These are phyloP conservation scores for Fusarium sp. DNA, from an alignment of 2,329 filamentous ascomycete species.

Conservation along the genomic window DNA sequence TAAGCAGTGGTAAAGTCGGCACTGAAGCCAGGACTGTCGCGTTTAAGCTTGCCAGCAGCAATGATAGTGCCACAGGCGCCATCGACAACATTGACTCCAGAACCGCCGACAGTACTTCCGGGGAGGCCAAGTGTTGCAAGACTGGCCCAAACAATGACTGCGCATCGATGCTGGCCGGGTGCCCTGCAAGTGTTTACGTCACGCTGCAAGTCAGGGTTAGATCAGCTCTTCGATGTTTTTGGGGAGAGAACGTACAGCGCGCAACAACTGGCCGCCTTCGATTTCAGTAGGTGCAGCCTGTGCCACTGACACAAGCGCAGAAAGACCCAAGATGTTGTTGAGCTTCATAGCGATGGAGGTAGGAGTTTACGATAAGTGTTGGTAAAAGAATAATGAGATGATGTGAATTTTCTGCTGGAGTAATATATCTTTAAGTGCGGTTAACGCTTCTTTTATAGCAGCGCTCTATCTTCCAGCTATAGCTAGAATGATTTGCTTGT, in stretches of 20 bases:
- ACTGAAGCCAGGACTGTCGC: background rate
- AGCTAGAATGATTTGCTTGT: accelerated
- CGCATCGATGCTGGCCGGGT: background rate
- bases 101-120: background rate
- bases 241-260: background rate
- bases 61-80: background rate
- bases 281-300: background rate
- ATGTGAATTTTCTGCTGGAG: background rate
- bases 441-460: background rate
- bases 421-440: background rate
- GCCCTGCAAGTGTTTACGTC: background rate
- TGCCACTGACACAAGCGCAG: background rate
- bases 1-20: background rate
- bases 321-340: background rate
- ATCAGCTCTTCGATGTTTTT: background rate
- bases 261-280: background rate
- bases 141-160: background rate
- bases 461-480: accelerated
- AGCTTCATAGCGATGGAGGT: background rate
- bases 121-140: background rate
- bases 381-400: background rate
- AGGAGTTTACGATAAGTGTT: background rate
- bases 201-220: background rate
- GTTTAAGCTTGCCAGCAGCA: background rate
- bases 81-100: background rate